Percentiles rank a stretch among this genome's conserved stretches.
phyloP scores from a whole-genome alignment of 805 yeast species.

The Pichia heedii region DNA sequence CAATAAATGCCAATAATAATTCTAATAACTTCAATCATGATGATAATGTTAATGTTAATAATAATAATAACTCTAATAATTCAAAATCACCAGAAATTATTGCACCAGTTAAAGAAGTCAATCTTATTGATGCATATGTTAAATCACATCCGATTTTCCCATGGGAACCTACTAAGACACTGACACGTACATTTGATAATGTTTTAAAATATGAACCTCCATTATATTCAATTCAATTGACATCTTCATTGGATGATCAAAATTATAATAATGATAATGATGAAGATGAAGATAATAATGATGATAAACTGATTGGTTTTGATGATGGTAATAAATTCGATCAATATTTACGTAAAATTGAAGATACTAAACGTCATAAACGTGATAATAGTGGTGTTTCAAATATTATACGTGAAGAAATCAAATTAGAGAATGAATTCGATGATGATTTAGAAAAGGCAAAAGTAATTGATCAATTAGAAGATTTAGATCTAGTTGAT shows the following conservation, averaged over 20 bases:
- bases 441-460: not conserved
- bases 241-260: conserved; percentile 2
- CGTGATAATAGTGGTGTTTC: not conserved
- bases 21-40: no score
- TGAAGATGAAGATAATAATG: not conserved
- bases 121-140: conserved; percentile 16
- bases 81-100: not conserved
- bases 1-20: no score
- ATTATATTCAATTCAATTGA: conserved; percentile 10
- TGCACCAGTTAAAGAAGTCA: not conserved
- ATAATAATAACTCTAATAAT: not conserved
- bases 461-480: not conserved
- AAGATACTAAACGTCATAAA: not conserved
- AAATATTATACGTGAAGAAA: not conserved
- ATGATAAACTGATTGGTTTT: conserved; percentile 12
- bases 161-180: conserved; percentile 21
- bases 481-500: not conserved
- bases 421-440: not conserved
- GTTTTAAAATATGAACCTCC: conserved; percentile 12
- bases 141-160: conserved; percentile 28
- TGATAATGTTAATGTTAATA: not conserved
- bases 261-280: not conserved
- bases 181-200: conserved; percentile 17
- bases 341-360: conserved; percentile 1
- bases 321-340: conserved; percentile 13